A percentile compares a stretch with the other conserved stretches of the same genome.
These are phyloP conservation scores for Ambrosiella beaveri DNA, from an alignment of 2,329 filamentous ascomycete species.

Conservation along the genomic window DNA sequence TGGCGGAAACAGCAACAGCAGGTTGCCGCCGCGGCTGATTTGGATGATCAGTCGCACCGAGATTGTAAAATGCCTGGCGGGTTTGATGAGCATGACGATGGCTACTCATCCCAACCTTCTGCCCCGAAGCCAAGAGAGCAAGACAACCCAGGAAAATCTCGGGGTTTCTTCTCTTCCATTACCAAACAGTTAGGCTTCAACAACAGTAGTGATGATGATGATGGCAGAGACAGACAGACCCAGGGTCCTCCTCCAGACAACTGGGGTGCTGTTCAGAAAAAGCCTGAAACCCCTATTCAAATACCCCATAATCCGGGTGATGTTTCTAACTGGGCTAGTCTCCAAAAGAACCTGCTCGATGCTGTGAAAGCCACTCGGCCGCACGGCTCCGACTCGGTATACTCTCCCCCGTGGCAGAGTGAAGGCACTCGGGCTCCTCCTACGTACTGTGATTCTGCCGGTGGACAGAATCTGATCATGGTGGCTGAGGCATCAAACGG, in stretches of 20 bases:
- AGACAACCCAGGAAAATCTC: constrained; percentile 24
- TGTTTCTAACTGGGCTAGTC: constrained; percentile 25
- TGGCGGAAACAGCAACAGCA: constrained; percentile 25
- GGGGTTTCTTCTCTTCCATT: constrained; percentile 50
- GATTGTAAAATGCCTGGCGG: constrained; percentile 16
- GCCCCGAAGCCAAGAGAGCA: constrained; percentile 16
- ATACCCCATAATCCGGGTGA: background rate
- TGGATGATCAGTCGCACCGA: constrained; percentile 10
- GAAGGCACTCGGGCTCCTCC: constrained; percentile 58
- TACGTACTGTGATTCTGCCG: constrained; percentile 68
- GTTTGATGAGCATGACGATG: constrained; percentile 4
- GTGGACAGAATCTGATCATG: constrained; percentile 55
- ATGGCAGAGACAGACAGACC: constrained; percentile 11
- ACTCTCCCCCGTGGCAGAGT: constrained; percentile 52
- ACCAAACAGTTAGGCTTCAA: constrained; percentile 53
- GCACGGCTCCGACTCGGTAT: constrained; percentile 57
- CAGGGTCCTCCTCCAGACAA: background rate
- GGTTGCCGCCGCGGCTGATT: constrained; percentile 1
- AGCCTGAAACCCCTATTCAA: constrained; percentile 16
- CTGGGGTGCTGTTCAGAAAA: constrained; percentile 4
- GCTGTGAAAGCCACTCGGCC: constrained; percentile 65
- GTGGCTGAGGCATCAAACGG: constrained; percentile 52
- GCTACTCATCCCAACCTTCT: background rate
- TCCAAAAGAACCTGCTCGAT: constrained; percentile 56
- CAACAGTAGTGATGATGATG: constrained; percentile 24